phyloP scores from a whole-genome alignment of 2,329 filamentous ascomycete genomes.

The Volutella citrinella region DNA sequence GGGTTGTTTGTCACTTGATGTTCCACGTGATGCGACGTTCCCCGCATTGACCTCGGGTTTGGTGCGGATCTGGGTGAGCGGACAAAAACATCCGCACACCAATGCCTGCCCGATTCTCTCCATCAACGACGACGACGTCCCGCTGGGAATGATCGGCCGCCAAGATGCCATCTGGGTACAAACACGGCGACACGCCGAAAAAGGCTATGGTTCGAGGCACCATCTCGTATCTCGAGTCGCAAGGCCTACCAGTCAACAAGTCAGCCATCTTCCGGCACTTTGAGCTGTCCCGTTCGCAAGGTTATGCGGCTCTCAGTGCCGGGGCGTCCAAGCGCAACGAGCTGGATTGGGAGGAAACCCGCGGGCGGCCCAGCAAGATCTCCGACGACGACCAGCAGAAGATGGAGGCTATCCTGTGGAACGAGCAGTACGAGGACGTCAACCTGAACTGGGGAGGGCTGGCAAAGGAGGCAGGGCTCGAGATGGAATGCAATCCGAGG shows the following conservation, averaged over 20 bases:
- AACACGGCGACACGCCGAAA: constrained; percentile 35
- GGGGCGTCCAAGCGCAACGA: constrained; percentile 33
- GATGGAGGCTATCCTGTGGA: constrained; percentile 38
- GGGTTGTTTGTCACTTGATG: too few species aligned
- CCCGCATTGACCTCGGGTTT: too few species aligned
- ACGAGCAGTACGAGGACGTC: constrained; percentile 28
- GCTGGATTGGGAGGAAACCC: constrained; percentile 37
- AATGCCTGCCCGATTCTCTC: constrained; percentile 22
- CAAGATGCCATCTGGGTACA: constrained; percentile 31
- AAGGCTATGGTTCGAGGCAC: constrained; percentile 38
- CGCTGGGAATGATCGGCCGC: constrained; percentile 7
- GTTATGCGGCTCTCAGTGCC: constrained; percentile 34
- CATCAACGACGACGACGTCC: constrained; percentile 15
- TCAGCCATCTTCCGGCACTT: constrained; percentile 39
- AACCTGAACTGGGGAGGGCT: constrained; percentile 33
- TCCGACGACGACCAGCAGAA: constrained; percentile 32
- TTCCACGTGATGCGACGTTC: constrained; percentile 25
- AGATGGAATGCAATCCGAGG: constrained; percentile 30
- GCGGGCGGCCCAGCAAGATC: constrained; percentile 34
- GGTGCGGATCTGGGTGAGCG: constrained; percentile 12
- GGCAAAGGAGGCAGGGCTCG: constrained; percentile 32
- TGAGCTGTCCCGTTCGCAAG: constrained; percentile 35
- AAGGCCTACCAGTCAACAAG: constrained; percentile 37
- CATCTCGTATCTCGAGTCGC: constrained; percentile 37
- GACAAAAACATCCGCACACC: constrained; percentile 34